Evolutionary conservation across 345 rosid species (phyloP), one percentile per base, ranked within the genome.

Genomic region (Aquilaria malaccensis): DNA sequence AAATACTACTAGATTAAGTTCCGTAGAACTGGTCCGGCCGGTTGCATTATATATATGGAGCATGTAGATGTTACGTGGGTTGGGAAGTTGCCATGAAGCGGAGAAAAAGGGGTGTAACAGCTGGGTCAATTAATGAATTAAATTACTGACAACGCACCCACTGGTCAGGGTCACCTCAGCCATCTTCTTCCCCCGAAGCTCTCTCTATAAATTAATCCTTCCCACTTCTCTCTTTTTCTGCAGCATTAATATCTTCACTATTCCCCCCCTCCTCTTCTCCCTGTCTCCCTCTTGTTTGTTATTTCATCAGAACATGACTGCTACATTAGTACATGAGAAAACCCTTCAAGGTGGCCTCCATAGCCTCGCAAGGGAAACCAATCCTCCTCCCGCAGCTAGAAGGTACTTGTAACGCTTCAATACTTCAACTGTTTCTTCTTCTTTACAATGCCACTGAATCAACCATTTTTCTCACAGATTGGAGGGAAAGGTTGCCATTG

Each of bases 401-500:
- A 84, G 96, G 96, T 89, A 70, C 45, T 31, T 37, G 2, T 22
- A 22, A 22, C 22, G 22, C 22, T 22, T 22, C 22, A 22, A 22
- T 22, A 22, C 22, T 22, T 22, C 22, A 22, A 22, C 22, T 22
- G 22, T 22, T 22, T 22, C 22, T 22, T 22, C 22, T 22, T 22
- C 22, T 22, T 22, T 22, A 22, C 22, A 22, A 22, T 22, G 22
- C 22, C 22, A 22, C 22, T n/a, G 0, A 1, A 52, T 52, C 2
- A 30, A 15, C 43, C 7, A 4, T 37, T 4, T 9, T 4, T 37
- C 60, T 4, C 64, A 32, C 59, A 91, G 97, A 68, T 62, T 91
- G 82, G 96, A 86, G 43, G 97, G 94, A 2, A 91, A 81, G 72
- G 74, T 91, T 30, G 88, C 89, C 0, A 77, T 91, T 10, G 76